phyloP scores from a whole-genome alignment of 2,329 filamentous ascomycete species.

The Pseudogymnoascus sp. region DNA sequence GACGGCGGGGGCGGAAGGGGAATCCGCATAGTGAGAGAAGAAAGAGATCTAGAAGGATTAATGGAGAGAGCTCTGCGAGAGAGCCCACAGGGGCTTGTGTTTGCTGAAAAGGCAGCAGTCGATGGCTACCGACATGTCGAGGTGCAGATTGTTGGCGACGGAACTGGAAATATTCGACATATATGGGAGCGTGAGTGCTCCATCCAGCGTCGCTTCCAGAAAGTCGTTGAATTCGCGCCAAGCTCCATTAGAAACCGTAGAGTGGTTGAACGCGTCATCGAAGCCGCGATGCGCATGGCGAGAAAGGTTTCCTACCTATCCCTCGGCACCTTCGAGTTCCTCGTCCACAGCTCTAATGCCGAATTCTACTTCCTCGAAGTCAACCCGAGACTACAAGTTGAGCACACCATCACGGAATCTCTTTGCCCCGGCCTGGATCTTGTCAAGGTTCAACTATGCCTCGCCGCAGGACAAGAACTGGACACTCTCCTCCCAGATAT shows the following conservation, averaged over 20 bases:
- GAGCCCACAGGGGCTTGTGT: conserved; percentile 49
- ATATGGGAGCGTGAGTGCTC: conserved; percentile 61
- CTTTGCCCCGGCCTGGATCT: conserved; percentile 31
- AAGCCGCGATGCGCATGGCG: conserved; percentile 44
- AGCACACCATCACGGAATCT: conserved; percentile 26
- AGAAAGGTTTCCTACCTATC: conserved; percentile 47
- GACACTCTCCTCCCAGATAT: conserved; percentile 26
- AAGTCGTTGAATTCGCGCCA: conserved; percentile 62
- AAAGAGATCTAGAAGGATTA: conserved; percentile 42
- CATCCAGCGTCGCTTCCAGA: conserved; percentile 59
- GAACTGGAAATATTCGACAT: conserved; percentile 45
- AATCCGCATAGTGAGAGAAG: conserved; percentile 43
- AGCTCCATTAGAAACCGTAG: conserved; percentile 50
- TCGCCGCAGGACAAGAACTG: conserved; percentile 28
- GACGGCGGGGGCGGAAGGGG: conserved; percentile 60
- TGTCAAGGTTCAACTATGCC: conserved; percentile 29
- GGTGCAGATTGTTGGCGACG: conserved; percentile 59
- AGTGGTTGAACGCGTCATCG: conserved; percentile 26
- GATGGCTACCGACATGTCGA: conserved; percentile 58
- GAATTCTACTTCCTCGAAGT: conserved; percentile 34
- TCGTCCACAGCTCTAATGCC: conserved; percentile 40
- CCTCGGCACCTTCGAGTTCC: conserved; percentile 57
- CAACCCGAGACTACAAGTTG: conserved; percentile 25
- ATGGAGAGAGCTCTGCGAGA: conserved; percentile 52
- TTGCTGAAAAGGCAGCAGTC: conserved; percentile 50